Conservation (phyloP, 2,329 filamentous ascomycete species). For the Diplodia intermedia region DNA sequence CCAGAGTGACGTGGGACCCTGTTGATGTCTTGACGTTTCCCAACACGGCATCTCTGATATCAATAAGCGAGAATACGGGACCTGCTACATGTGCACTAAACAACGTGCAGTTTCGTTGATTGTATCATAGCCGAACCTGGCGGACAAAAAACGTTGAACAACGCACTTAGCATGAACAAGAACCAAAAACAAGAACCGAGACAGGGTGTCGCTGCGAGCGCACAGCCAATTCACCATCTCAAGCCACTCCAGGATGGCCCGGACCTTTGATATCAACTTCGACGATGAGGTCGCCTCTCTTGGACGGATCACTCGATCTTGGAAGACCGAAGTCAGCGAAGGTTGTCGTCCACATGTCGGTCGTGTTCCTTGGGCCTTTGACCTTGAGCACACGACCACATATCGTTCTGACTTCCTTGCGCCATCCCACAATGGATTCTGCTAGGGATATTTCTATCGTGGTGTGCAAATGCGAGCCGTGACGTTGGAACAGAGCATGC, state of each 20-base stretch:
- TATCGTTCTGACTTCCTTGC: slow-evolving; percentile 85
- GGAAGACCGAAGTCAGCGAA: slow-evolving; percentile 94
- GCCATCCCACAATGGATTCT: slow-evolving; percentile 94
- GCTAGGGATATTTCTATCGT: slow-evolving; percentile 84
- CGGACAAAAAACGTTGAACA: neutral
- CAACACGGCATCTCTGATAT: neutral
- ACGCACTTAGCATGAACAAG: neutral
- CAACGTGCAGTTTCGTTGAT: too few relatives aligned
- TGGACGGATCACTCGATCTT: slow-evolving; percentile 83
- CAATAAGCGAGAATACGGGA: neutral
- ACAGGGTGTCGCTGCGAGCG: too few relatives aligned
- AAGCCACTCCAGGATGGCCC: neutral
- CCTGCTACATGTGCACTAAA: too few relatives aligned
- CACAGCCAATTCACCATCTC: neutral
- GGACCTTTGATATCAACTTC: slow-evolving; percentile 81
- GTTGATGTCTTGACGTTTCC: neutral
- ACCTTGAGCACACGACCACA: slow-evolving; percentile 85
- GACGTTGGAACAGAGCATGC: slow-evolving; percentile 81
- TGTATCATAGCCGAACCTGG: neutral
- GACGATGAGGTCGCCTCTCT: slow-evolving; percentile 86
- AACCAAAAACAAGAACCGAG: neutral
- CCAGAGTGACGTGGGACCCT: neutral
- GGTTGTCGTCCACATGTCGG: slow-evolving; percentile 78
- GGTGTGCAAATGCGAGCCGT: slow-evolving; percentile 84
- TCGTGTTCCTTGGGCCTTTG: slow-evolving; percentile 81